Conservation (phyloP, 1,284 basidiomycete genomes). For the Leucoagaricus sp. region DNA sequence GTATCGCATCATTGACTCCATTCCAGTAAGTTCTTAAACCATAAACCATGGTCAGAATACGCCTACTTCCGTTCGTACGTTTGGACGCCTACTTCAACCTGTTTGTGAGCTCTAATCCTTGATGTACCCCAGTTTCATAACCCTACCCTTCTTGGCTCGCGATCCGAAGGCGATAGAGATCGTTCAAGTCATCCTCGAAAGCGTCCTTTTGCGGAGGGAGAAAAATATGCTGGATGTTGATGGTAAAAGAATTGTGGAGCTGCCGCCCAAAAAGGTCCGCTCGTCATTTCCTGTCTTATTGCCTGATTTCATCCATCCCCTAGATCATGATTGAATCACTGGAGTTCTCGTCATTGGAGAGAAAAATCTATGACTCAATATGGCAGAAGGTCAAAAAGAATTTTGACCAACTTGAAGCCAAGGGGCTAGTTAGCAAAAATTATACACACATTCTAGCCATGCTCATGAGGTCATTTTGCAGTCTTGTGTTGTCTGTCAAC, state of each 20-base stretch:
- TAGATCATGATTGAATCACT: conserved; percentile 66
- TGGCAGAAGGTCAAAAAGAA: conserved; percentile 66
- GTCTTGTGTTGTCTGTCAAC: conserved; percentile 3
- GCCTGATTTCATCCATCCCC: not conserved
- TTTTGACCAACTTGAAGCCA: conserved; percentile 77
- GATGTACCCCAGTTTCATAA: conserved; percentile 84
- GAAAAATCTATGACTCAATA: conserved; percentile 81
- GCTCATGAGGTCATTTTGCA: conserved; percentile 75
- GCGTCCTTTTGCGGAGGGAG: conserved; percentile 87
- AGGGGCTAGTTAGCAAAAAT: conserved; percentile 79
- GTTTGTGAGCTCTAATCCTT: conserved; percentile 5
- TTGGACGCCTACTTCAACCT: not conserved
- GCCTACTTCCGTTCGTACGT: conserved; percentile 84
- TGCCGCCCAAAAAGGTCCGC: conserved; percentile 81
- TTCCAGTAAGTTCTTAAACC: conserved; percentile 81
- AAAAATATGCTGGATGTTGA: conserved; percentile 92
- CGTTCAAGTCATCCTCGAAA: conserved; percentile 91
- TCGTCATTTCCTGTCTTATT: not conserved
- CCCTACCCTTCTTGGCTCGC: conserved; percentile 82
- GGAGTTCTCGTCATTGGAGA: conserved; percentile 75
- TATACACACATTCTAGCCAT: conserved; percentile 91
- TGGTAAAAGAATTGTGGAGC: conserved; percentile 86
- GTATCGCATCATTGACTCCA: conserved; percentile 7
- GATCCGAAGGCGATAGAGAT: conserved; percentile 92
- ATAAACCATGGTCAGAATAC: conserved; percentile 91